Conservation (phyloP, 345 rosid species). For the Euphorbia peplus region DNA sequence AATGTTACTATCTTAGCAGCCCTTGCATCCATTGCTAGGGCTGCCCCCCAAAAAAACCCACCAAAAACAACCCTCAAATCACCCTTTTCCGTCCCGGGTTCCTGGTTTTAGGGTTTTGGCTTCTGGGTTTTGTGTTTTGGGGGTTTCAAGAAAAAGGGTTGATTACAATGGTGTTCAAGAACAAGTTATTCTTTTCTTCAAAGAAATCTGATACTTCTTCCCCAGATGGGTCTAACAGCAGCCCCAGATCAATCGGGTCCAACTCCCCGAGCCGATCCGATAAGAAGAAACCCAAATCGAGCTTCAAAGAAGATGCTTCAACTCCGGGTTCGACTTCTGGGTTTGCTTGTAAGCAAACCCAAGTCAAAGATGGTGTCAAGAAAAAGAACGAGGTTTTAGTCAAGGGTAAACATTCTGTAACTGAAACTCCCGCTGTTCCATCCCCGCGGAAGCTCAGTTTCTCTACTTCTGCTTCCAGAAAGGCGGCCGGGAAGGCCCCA, state of each 20-base stretch:
- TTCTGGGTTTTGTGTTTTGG: background rate
- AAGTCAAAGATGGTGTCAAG: slow-evolving; percentile 54
- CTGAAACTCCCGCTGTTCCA: slow-evolving; percentile 24
- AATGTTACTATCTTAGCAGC: slow-evolving; percentile 20
- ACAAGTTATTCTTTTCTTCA: slow-evolving; percentile 86
- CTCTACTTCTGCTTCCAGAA: slow-evolving; percentile 24
- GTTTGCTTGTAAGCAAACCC: slow-evolving; percentile 45
- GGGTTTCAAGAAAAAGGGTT: too few relatives aligned
- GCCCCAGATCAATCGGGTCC: slow-evolving; percentile 85
- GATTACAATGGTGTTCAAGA: slow-evolving; percentile 84
- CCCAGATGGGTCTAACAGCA: slow-evolving; percentile 72
- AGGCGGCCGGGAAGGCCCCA: slow-evolving; percentile 9
- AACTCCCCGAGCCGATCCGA: slow-evolving; percentile 87
- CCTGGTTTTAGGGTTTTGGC: too few relatives aligned
- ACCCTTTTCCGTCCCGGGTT: too few relatives aligned
- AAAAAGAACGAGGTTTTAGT: slow-evolving; percentile 52
- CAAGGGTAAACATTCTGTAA: too few relatives aligned
- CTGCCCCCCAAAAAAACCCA: slow-evolving; percentile 16
- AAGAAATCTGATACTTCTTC: slow-evolving; percentile 85
- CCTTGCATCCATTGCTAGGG: slow-evolving; percentile 22
- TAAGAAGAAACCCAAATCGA: slow-evolving; percentile 68
- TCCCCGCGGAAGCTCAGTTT: background rate
- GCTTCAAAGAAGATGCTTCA: slow-evolving; percentile 42
- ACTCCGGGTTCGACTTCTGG: slow-evolving; percentile 13
- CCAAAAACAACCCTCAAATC: too few relatives aligned